A percentile compares a stretch with the other conserved stretches of the same genome.
phyloP scores from a whole-genome alignment of 208 protist species.

The Kentomonas sorsogonicus region DNA sequence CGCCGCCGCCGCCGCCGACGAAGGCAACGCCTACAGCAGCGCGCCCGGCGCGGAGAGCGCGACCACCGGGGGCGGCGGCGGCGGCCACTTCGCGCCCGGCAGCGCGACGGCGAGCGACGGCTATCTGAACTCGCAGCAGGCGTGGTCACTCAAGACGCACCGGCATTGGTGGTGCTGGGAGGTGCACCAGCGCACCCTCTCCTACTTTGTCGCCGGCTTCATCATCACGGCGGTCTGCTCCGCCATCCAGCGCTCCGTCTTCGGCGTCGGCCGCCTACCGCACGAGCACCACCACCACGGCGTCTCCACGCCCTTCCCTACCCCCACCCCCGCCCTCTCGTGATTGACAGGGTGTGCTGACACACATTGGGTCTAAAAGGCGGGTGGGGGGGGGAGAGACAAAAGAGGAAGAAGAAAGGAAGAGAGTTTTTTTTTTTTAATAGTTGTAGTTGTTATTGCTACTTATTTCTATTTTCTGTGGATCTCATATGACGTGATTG shows the following conservation, averaged over 20 bases:
- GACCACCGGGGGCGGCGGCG: not conserved
- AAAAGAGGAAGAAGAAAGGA: not conserved
- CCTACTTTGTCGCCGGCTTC: constrained; percentile 45
- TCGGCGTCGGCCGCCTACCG: constrained; percentile 24
- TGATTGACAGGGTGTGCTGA: too few species aligned
- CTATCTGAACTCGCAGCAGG: constrained; percentile 28
- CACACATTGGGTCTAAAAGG: too few species aligned
- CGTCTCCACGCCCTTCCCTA: too few species aligned
- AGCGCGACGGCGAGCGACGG: constrained; percentile 26
- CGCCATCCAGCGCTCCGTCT: constrained; percentile 27
- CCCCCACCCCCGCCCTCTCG: too few species aligned
- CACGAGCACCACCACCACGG: too few species aligned
- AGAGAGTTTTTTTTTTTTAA: not conserved
- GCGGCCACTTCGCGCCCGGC: not conserved
- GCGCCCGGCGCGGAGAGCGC: not conserved
- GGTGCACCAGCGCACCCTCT: constrained; percentile 38
- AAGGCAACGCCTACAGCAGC: not conserved
- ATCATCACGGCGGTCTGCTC: constrained; percentile 35
- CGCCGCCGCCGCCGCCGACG: not conserved
- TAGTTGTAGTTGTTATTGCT: not conserved
- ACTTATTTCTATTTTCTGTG: not conserved
- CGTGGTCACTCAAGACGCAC: constrained; percentile 59
- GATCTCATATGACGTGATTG: too few species aligned
- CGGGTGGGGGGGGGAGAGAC: constrained; percentile 3
- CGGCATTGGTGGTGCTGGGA: constrained; percentile 76